Percentiles rank a stretch among this genome's conserved stretches.
Conservation (phyloP, 164 flowering plant genomes). For the Santalum album region DNA sequence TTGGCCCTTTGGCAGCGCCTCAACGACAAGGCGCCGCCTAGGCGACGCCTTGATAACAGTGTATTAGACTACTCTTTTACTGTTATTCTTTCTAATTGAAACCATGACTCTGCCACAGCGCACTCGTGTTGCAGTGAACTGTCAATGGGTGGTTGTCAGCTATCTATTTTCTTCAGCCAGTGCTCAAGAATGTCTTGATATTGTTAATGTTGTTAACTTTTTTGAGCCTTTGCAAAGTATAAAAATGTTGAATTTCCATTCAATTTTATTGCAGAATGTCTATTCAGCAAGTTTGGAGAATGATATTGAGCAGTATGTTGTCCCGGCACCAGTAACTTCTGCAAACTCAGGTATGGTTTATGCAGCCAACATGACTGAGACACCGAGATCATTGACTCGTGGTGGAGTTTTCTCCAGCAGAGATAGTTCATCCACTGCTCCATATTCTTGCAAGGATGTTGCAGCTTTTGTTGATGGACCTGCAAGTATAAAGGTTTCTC, state of each 20-base stretch:
- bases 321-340: conserved; percentile 70
- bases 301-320: conserved; percentile 92
- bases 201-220: neutral
- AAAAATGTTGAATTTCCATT: too few relatives aligned
- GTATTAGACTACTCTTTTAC: too few relatives aligned
- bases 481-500: conserved; percentile 45
- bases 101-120: too few relatives aligned
- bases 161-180: too few relatives aligned
- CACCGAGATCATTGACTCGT: conserved; percentile 55
- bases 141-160: too few relatives aligned
- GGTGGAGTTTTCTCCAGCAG: conserved; percentile 32
- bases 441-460: conserved; percentile 26
- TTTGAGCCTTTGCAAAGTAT: too few relatives aligned
- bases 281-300: conserved; percentile 83
- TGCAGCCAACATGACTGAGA: conserved; percentile 88
- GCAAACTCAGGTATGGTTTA: conserved; percentile 56
- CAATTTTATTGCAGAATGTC: conserved; percentile 36
- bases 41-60: too few relatives aligned
- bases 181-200: too few relatives aligned
- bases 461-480: conserved; percentile 36
- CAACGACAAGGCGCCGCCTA: too few relatives aligned
- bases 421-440: conserved; percentile 27
- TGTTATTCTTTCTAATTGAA: too few relatives aligned
- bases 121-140: too few relatives aligned
- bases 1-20: too few relatives aligned